Evolutionary conservation across 495 filamentous ascomycete genomes (phyloP), one percentile per base, ranked within the genome.

Genomic region (Aspergillus baeticus): DNA sequence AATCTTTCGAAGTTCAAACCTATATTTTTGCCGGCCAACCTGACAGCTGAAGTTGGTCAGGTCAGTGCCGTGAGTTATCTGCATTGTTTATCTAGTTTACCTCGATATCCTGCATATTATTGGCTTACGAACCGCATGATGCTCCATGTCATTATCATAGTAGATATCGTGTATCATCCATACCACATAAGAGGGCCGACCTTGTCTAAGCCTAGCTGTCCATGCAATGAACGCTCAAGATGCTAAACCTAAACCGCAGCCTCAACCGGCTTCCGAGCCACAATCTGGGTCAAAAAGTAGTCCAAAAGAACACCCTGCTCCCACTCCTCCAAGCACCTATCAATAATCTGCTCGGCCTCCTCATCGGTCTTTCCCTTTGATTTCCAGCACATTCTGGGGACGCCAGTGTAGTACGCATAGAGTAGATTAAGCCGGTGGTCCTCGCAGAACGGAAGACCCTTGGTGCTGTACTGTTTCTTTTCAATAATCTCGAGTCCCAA

Each of bases 331-430:
- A 38, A 31, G 17, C 45, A 49, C 3, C 2, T 38, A 6, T 38
- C 45, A 10, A 50, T 20, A 13, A 41, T 21, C 11, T 6, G 14
- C 36, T 57, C 45, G 10, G 35, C 20, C 36, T 57, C 54, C 37
- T 50, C 54, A 2, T 48, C 44, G 35, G 15, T 44, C 36, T 31
- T 43, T 10, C 54, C 54, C 18, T 34, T 22, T 18, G 15, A 33
- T 11, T 21, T 34, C 14, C 18, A 31, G 50, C 22, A 33, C 18
- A 39, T 23, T 37, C 37, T 34, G 10, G 37, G 54, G 42, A 57
- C 37, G 5, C 54, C 54, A 14, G 46, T 57, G 35, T 50, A 23
- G 29, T 50, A 43, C 17, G 45, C 45, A 44, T 57, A 49, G 15
- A 41, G 38, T 15, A 49, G 18, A 1, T 36, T 57, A 22, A 49